A percentile compares a stretch with the other conserved stretches of the same genome.
Evolutionary conservation across 495 filamentous ascomycete genomes (phyloP).

Genomic region (Elaphomyces granulatus): DNA sequence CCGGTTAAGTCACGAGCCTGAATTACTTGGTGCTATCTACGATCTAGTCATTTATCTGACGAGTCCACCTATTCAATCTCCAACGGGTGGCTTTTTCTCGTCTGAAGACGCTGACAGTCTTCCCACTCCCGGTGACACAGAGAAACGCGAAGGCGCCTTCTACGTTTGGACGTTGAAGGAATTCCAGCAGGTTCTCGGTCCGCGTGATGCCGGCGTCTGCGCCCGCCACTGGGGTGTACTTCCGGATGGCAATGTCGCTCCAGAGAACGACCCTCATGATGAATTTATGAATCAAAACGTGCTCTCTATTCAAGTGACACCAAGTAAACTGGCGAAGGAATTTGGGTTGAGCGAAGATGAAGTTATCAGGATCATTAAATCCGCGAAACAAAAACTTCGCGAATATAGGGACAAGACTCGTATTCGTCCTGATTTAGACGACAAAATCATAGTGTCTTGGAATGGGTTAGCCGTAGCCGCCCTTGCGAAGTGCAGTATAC

Average conservation of each 20-base stretch:
- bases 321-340: slow-evolving; percentile 56
- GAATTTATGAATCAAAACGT: slow-evolving; percentile 76
- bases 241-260: slow-evolving; percentile 79
- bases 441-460: slow-evolving; percentile 79
- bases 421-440: slow-evolving; percentile 68
- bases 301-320: slow-evolving; percentile 43
- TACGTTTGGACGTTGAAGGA: slow-evolving; percentile 92
- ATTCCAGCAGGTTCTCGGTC: slow-evolving; percentile 60
- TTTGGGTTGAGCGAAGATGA: slow-evolving; percentile 64
- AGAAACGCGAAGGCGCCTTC: slow-evolving; percentile 87
- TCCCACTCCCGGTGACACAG: slow-evolving; percentile 54
- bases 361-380: slow-evolving; percentile 53
- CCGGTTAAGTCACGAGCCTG: slow-evolving; percentile 50
- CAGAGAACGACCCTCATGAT: slow-evolving; percentile 73
- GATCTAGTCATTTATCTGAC: slow-evolving; percentile 77
- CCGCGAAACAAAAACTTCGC: slow-evolving; percentile 53
- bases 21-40: slow-evolving; percentile 66
- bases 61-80: slow-evolving; percentile 43
- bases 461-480: slow-evolving; percentile 85
- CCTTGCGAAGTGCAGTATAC: slow-evolving; percentile 56
- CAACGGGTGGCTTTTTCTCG: slow-evolving; percentile 67
- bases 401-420: slow-evolving; percentile 62
- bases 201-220: slow-evolving; percentile 55
- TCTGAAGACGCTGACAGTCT: slow-evolving; percentile 90
- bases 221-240: slow-evolving; percentile 77